phyloP scores from a whole-genome alignment of 495 filamentous ascomycete genomes.

The Chaetomidium leptoderma region DNA sequence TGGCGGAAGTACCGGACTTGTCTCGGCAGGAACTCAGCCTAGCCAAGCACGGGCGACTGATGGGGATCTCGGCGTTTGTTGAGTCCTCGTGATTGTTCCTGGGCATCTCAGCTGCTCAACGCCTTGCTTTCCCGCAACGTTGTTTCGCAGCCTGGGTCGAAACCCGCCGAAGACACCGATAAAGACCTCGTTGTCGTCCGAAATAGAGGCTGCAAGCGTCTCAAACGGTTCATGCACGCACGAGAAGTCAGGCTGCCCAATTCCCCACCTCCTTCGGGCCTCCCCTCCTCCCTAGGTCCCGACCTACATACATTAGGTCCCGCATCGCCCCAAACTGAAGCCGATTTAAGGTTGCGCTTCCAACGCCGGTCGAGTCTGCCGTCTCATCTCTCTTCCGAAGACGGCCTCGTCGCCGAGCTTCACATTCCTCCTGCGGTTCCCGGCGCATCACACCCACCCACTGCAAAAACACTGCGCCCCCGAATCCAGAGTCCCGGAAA shows the following conservation, averaged over 20 bases:
- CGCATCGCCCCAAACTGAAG: neutral
- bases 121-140: neutral
- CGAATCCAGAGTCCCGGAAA: neutral
- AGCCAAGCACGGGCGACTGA: slow-evolving; percentile 26
- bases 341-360: neutral
- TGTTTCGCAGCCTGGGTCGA: neutral
- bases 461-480: neutral
- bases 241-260: slow-evolving; percentile 1
- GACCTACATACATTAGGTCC: neutral
- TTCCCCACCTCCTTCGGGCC: neutral
- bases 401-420: neutral
- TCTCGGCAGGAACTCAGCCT: slow-evolving; percentile 16
- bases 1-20: slow-evolving; percentile 17
- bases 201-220: neutral
- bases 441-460: neutral
- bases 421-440: neutral
- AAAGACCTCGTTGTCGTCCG: neutral
- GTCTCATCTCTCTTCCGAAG: neutral
- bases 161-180: neutral
- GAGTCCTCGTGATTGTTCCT: slow-evolving; percentile 33
- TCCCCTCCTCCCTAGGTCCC: neutral
- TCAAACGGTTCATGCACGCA: neutral
- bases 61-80: slow-evolving; percentile 29
- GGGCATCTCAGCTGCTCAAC: slow-evolving; percentile 17
- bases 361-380: neutral